Evolutionary conservation across 2,329 filamentous ascomycete species (phyloP), one percentile per base, ranked within the genome.

Genomic region (Fusarium marasasianum): DNA sequence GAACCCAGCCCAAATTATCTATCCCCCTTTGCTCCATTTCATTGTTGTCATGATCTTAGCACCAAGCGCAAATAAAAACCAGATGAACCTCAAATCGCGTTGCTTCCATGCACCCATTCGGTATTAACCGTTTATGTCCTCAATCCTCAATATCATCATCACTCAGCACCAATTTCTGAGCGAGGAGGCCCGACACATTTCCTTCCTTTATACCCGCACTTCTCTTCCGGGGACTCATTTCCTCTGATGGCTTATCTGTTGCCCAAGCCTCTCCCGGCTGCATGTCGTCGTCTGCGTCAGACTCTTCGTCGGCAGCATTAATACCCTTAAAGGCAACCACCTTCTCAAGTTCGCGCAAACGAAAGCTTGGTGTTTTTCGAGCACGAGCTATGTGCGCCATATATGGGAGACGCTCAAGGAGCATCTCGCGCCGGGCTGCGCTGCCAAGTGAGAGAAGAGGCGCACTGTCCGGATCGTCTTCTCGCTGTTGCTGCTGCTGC

Each of bases 361-460:
- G 82, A 67, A 84, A 75, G 31, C 45, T 78, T 77, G 81, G 22
- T 78, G 73, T 80, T 74, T 83, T 84, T 72, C 83, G 79, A 38
- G 82, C 79, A 22, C 87, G 84, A 5, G 84, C 82, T 78, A 98
- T 93, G 57, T 90, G 87, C 3, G 91, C 87, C 86, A 96, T 91
- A 81, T 97, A 98, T 0, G 96, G 96, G 1, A 99, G 87, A 14
- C 94, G 91, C 74, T 98, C 94, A 31, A 98, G 88, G 0, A 98
- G 83, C 85, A 96, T 88, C 81, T 96, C 94, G 47, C 87, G 88
- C 41, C 91, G 91, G 8, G 92, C 91, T 8, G 91, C 90, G 71
- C 86, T 91, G 48, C 92, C 91, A 4, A 92, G 86, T 1, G 90
- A 89, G 22, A 91, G 84, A 3, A 89, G 81, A 2, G 87, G 86